phyloP scores from a whole-genome alignment of 495 filamentous ascomycete species.

The Chaetomium fimeti region DNA sequence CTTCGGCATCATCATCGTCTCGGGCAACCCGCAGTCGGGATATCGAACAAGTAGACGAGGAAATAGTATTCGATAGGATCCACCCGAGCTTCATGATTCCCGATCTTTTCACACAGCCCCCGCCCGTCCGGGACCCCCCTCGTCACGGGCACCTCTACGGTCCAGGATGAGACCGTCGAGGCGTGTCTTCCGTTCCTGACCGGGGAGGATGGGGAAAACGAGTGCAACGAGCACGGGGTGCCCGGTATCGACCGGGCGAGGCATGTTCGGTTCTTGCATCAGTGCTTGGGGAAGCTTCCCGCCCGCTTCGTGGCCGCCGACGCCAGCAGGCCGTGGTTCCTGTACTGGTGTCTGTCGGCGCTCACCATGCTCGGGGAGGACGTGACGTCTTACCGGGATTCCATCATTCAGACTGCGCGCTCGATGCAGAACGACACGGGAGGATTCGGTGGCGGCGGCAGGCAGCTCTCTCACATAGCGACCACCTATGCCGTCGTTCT shows the following conservation, averaged over 20 bases:
- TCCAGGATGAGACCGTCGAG: conserved; percentile 65
- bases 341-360: conserved; percentile 84
- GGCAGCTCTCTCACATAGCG: conserved; percentile 83
- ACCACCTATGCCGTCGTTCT: conserved; percentile 83
- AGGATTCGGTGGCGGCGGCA: conserved; percentile 92
- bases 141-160: conserved; percentile 62
- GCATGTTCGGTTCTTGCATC: conserved; percentile 75
- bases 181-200: conserved; percentile 70
- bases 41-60: conserved; percentile 28
- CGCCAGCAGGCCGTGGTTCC: conserved; percentile 83
- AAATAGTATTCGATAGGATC: conserved; percentile 18
- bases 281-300: conserved; percentile 63
- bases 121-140: conserved; percentile 65
- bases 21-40: conserved; percentile 1
- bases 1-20: neutral
- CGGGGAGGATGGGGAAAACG: conserved; percentile 42
- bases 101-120: conserved; percentile 60
- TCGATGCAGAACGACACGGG: conserved; percentile 79
- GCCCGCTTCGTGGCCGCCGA: conserved; percentile 66
- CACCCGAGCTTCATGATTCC: conserved; percentile 49
- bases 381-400: conserved; percentile 63
- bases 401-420: conserved; percentile 66
- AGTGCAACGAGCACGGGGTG: conserved; percentile 66
- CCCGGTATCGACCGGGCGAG: conserved; percentile 65
- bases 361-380: conserved; percentile 74